These are phyloP conservation scores for Cryptococcus sp. DNA, from an alignment of 1,284 basidiomycete species.

Conservation along the genomic window DNA sequence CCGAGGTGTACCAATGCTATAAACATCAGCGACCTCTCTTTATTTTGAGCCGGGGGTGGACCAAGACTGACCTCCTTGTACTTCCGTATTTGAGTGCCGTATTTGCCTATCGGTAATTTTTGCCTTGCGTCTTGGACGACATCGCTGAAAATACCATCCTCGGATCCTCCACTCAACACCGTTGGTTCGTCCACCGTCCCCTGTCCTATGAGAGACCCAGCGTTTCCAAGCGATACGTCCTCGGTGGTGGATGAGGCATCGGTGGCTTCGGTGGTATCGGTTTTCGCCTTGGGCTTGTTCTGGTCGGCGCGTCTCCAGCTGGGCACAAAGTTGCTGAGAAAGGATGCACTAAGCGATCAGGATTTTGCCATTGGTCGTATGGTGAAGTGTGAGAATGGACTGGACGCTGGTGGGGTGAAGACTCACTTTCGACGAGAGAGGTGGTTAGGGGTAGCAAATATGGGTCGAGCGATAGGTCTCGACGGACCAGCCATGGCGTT, in stretches of 20 bases:
- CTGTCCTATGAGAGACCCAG: neutral
- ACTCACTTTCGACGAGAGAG: constrained; percentile 5
- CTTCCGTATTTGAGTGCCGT: neutral
- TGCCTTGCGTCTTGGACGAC: neutral
- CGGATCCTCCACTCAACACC: neutral
- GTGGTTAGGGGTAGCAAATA: neutral
- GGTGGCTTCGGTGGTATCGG: neutral
- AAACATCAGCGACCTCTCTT: neutral
- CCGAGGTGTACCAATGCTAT: constrained; percentile 1
- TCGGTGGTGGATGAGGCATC: neutral
- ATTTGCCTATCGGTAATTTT: too few species aligned
- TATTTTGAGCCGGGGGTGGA: neutral
- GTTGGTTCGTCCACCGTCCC: neutral
- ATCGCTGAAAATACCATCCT: neutral
- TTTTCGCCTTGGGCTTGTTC: too few species aligned
- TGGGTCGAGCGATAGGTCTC: neutral
- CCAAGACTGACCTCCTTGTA: neutral
- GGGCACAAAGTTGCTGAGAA: neutral
- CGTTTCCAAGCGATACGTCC: neutral
- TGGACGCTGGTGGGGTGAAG: neutral
- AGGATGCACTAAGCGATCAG: neutral
- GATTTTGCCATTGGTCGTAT: neutral
- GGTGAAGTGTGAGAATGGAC: neutral
- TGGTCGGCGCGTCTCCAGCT: too few species aligned
- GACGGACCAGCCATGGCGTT: constrained; percentile 5